Evolutionary conservation across 179 eudicot species (phyloP).

Genomic region (Silene coronaria): DNA sequence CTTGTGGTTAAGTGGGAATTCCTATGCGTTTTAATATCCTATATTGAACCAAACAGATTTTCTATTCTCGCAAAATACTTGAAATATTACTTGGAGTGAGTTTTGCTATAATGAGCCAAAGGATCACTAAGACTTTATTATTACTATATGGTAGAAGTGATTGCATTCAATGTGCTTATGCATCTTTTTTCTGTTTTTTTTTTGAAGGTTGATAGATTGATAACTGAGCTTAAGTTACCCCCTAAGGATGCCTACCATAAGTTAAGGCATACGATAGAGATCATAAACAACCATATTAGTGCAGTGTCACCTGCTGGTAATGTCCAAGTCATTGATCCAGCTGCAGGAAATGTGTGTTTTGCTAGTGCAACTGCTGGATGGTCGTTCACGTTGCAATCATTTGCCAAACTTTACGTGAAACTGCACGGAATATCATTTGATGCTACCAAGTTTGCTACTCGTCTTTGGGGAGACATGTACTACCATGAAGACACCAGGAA

Average conservation of each 20-base stretch:
- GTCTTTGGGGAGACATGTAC: slow-evolving; percentile 95
- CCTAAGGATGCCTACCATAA: slow-evolving; percentile 97
- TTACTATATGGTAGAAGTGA: background rate
- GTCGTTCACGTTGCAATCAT: slow-evolving; percentile 93
- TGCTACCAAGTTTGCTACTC: slow-evolving; percentile 80
- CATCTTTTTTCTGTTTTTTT: background rate
- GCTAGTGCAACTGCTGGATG: slow-evolving; percentile 97
- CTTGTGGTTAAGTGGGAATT: background rate
- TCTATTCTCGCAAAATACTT: too few species aligned
- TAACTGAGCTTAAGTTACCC: slow-evolving; percentile 90
- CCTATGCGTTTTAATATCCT: background rate
- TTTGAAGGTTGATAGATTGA: slow-evolving; percentile 86
- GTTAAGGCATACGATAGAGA: slow-evolving; percentile 81
- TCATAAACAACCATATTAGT: slow-evolving; percentile 70
- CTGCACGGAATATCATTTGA: slow-evolving; percentile 92
- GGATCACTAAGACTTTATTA: background rate
- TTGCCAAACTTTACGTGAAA: slow-evolving; percentile 89
- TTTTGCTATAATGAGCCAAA: background rate
- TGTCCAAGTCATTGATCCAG: slow-evolving; percentile 81
- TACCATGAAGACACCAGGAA: slow-evolving; percentile 63
- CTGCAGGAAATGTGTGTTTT: slow-evolving; percentile 88
- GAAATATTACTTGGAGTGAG: background rate
- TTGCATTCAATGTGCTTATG: slow-evolving; percentile 1
- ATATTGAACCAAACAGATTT: too few species aligned
- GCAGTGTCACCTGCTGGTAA: slow-evolving; percentile 84